phyloP scores from a whole-genome alignment of 2,329 filamentous ascomycete genomes.

The Aspergillus aculeatus region DNA sequence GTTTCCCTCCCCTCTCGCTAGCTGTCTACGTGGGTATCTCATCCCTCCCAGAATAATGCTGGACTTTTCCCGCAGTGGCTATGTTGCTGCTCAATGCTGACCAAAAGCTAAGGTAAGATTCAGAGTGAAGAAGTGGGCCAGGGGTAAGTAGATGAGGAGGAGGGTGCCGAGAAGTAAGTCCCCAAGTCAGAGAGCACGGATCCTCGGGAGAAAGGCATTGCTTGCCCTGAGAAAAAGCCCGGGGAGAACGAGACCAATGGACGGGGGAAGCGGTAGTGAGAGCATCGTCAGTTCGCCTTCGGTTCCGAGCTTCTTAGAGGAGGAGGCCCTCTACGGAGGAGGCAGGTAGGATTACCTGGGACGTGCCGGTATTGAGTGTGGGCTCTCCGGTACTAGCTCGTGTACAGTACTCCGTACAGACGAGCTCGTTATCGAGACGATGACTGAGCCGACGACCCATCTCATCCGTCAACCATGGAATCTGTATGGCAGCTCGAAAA shows the following conservation, averaged over 20 bases:
- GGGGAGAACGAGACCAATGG: neutral
- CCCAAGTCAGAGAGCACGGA: neutral
- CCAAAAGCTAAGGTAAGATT: slow-evolving; percentile 1
- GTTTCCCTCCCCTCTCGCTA: neutral
- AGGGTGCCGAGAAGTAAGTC: neutral
- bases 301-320: slow-evolving; percentile 7
- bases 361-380: neutral
- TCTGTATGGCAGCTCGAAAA: neutral
- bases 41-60: neutral
- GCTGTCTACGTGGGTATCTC: neutral
- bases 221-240: neutral
- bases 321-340: neutral
- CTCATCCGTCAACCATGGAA: slow-evolving; percentile 6
- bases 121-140: slow-evolving; percentile 4
- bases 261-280: neutral
- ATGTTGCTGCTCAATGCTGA: neutral
- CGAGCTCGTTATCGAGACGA: neutral
- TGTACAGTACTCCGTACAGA: neutral
- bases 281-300: neutral
- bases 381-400: neutral
- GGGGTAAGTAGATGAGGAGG: neutral
- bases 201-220: neutral
- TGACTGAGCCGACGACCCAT: neutral
- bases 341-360: neutral
- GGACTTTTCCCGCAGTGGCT: neutral